Evolutionary conservation across 225 moss, liverwort and hornwort species (phyloP).

Genomic region (Polytrichum commune): DNA sequence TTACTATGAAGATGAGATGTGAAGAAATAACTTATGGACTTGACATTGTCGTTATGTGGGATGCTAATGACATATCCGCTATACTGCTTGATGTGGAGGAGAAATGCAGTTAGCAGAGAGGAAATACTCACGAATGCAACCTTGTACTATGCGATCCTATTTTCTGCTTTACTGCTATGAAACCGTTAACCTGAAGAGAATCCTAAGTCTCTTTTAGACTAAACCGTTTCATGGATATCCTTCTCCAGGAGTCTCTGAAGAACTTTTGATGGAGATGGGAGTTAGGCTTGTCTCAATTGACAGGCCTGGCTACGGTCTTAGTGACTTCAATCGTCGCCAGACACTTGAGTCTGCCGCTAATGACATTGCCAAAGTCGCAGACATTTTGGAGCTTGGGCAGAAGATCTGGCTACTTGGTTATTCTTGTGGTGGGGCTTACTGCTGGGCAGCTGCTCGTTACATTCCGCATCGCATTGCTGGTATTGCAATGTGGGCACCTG

Average conservation of each 20-base stretch:
- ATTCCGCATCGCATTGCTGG: constrained; percentile 68
- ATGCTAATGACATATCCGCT: no score
- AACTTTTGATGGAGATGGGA: constrained; percentile 45
- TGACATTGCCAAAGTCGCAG: constrained; percentile 41
- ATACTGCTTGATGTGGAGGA: no score
- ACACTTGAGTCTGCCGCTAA: constrained; percentile 37
- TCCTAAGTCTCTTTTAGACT: no score
- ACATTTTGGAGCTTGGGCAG: constrained; percentile 42
- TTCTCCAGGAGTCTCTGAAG: constrained; percentile 41
- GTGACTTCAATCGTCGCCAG: constrained; percentile 35
- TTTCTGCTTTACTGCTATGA: no score
- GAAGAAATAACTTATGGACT: no score
- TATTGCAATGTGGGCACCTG: constrained; percentile 61
- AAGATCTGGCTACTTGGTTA: constrained; percentile 57
- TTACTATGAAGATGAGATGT: no score
- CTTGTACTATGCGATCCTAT: no score
- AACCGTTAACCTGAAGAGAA: no score
- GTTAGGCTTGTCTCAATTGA: constrained; percentile 52
- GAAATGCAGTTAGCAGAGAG: no score
- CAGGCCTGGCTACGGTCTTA: constrained; percentile 57
- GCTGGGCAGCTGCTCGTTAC: constrained; percentile 60
- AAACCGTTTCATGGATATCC: not conserved
- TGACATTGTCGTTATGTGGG: no score
- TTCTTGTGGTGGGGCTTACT: constrained; percentile 60
- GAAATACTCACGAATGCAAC: no score